phyloP scores from a whole-genome alignment of 345 rosid genomes.

The Acer yangbiense region DNA sequence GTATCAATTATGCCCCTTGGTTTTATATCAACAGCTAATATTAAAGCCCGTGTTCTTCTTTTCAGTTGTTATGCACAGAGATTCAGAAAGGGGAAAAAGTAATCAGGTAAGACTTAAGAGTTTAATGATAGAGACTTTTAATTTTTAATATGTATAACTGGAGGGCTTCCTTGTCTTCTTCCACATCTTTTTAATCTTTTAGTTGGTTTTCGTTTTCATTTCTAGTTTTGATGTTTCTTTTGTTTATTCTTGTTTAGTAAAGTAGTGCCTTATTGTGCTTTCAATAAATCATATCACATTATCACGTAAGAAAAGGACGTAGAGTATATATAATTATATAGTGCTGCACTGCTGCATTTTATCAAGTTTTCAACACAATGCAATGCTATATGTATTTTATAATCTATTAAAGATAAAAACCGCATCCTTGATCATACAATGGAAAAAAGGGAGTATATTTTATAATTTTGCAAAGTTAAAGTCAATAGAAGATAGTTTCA shows the following conservation, averaged over 20 bases:
- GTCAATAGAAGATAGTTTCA: background rate
- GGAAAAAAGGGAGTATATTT: background rate
- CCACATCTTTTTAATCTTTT: background rate
- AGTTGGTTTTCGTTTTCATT: background rate
- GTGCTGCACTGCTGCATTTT: background rate
- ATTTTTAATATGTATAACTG: background rate
- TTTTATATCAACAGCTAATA: background rate
- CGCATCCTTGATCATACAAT: background rate
- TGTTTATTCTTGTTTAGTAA: background rate
- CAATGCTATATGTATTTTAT: background rate
- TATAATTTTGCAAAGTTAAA: background rate
- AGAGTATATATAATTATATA: too few relatives aligned
- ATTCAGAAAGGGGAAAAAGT: background rate
- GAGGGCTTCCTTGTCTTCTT: conserved; percentile 7
- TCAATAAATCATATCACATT: background rate
- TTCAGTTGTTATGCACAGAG: background rate
- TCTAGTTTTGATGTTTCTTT: background rate
- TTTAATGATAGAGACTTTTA: background rate
- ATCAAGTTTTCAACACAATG: background rate
- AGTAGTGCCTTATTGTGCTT: background rate
- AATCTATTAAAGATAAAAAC: background rate
- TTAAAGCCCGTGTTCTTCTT: background rate
- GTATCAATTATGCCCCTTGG: background rate
- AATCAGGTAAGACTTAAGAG: background rate
- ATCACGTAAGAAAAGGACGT: background rate